These are phyloP conservation scores for Arachnopeziza araneosa DNA, from an alignment of 2,329 filamentous ascomycete species.

Conservation along the genomic window DNA sequence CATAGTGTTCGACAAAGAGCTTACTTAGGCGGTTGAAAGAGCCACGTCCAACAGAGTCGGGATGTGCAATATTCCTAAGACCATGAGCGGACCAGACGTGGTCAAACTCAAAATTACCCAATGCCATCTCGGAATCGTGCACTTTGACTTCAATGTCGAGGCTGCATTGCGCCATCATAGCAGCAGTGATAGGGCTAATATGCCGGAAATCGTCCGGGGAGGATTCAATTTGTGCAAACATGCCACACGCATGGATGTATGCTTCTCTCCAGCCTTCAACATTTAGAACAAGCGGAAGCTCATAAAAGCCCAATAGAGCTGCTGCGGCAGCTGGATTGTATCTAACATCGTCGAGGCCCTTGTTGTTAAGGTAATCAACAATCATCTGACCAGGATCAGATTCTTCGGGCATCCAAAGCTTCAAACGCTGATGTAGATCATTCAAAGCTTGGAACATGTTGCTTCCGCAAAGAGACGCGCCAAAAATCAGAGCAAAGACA, in stretches of 20 bases:
- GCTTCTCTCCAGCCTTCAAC: slow-evolving; percentile 62
- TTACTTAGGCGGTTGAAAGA: slow-evolving; percentile 55
- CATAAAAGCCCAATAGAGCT: slow-evolving; percentile 59
- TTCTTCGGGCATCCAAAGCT: slow-evolving; percentile 51
- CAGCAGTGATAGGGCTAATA: slow-evolving; percentile 56
- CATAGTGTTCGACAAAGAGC: slow-evolving; percentile 56
- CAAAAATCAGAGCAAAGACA: slow-evolving; percentile 60
- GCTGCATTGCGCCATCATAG: slow-evolving; percentile 55
- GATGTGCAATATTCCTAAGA: background rate
- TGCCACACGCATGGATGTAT: slow-evolving; percentile 62
- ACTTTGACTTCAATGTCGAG: slow-evolving; percentile 58
- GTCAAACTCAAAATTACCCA: slow-evolving; percentile 53
- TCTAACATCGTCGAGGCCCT: slow-evolving; percentile 59
- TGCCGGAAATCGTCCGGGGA: slow-evolving; percentile 48
- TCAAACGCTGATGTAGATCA: slow-evolving; percentile 56
- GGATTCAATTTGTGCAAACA: slow-evolving; percentile 48
- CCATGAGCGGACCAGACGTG: slow-evolving; percentile 51
- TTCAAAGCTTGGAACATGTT: slow-evolving; percentile 58
- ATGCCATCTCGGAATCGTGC: slow-evolving; percentile 54
- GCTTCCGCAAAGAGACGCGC: slow-evolving; percentile 58
- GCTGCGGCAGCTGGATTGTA: slow-evolving; percentile 55
- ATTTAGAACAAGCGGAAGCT: slow-evolving; percentile 54
- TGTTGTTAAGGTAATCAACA: slow-evolving; percentile 52
- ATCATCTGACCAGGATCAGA: slow-evolving; percentile 54
- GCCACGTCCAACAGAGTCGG: slow-evolving; percentile 25